phyloP scores from a whole-genome alignment of 1,139 yeast species.

The Tardiomyces depauwii region DNA sequence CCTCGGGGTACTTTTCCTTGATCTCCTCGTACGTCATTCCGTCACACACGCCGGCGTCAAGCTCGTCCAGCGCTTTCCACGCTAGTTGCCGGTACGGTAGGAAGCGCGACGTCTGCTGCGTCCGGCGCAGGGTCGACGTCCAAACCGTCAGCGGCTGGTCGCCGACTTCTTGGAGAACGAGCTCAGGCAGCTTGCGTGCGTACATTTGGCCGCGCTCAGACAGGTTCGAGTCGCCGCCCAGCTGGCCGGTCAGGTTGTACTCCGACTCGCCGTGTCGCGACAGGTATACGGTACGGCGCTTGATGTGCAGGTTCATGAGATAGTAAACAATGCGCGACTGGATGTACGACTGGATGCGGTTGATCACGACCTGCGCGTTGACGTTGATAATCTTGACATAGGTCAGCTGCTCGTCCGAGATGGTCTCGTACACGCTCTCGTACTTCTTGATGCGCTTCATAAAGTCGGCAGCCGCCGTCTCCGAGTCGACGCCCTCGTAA shows the following conservation, averaged over 20 bases:
- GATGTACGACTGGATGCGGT: conserved; percentile 76
- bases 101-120: conserved; percentile 84
- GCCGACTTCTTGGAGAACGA: conserved; percentile 66
- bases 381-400: conserved; percentile 83
- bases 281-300: conserved; percentile 84
- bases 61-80: conserved; percentile 96
- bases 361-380: conserved; percentile 77
- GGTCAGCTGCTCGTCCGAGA: conserved; percentile 46
- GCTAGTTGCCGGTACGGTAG: conserved; percentile 75
- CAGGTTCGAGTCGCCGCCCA: conserved; percentile 90
- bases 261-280: conserved; percentile 94
- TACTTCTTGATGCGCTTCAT: conserved; percentile 62
- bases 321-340: conserved; percentile 91
- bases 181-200: conserved; percentile 69
- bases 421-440: conserved; percentile 63
- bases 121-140: conserved; percentile 88
- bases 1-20: conserved; percentile 77
- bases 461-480: conserved; percentile 63
- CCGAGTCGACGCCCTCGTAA: conserved; percentile 61
- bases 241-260: conserved; percentile 84
- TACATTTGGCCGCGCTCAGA: conserved; percentile 81
- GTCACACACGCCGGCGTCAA: conserved; percentile 97
- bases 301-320: conserved; percentile 89
- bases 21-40: conserved; percentile 88
- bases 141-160: conserved; percentile 79